Percentiles rank a stretch among this genome's conserved stretches.
These are phyloP conservation scores for Coriaria nepalensis DNA, from an alignment of 306 rosid genomes.

Conservation along the genomic window DNA sequence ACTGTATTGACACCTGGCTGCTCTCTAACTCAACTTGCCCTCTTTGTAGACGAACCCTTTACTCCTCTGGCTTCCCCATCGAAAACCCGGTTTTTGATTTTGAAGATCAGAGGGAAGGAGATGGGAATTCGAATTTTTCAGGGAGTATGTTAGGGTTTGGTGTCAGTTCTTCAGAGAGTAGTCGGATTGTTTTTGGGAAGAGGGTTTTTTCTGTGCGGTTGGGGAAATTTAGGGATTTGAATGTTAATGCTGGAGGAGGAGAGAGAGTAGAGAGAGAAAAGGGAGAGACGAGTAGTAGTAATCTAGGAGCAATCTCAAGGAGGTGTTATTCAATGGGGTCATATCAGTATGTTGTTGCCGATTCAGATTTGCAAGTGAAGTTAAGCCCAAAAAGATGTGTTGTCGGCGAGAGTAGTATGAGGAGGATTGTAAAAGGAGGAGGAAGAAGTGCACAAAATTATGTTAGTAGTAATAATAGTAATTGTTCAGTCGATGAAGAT, in stretches of 20 bases:
- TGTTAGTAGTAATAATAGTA: not conserved
- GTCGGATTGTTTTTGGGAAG: conserved; percentile 42
- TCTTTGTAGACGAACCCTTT: conserved; percentile 75
- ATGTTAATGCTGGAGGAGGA: conserved; percentile 22
- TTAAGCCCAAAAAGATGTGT: conserved; percentile 34
- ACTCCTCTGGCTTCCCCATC: conserved; percentile 36
- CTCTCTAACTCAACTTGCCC: conserved; percentile 87
- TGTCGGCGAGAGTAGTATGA: conserved; percentile 27
- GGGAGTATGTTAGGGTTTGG: conserved; percentile 20
- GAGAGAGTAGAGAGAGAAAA: conserved; percentile 21
- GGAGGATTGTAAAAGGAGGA: conserved; percentile 52
- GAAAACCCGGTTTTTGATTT: conserved; percentile 48
- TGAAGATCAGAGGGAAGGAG: conserved; percentile 45
- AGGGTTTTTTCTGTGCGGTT: conserved; percentile 74
- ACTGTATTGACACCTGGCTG: conserved; percentile 86
- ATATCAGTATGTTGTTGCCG: conserved; percentile 71
- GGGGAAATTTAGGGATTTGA: conserved; percentile 63
- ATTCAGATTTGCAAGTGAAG: conserved; percentile 70
- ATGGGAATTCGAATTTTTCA: conserved; percentile 22
- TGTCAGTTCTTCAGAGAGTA: conserved; percentile 38
- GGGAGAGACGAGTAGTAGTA: conserved; percentile 58
- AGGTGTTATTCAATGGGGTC: conserved; percentile 97
- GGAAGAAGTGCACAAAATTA: conserved; percentile 22
- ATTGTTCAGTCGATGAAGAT: conserved; percentile 37
- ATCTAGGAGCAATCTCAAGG: conserved; percentile 41